Evolutionary conservation across 75 land plant genomes (phyloP), one percentile per base, ranked within the genome.

Genomic region (Sequoiadendron giganteum): DNA sequence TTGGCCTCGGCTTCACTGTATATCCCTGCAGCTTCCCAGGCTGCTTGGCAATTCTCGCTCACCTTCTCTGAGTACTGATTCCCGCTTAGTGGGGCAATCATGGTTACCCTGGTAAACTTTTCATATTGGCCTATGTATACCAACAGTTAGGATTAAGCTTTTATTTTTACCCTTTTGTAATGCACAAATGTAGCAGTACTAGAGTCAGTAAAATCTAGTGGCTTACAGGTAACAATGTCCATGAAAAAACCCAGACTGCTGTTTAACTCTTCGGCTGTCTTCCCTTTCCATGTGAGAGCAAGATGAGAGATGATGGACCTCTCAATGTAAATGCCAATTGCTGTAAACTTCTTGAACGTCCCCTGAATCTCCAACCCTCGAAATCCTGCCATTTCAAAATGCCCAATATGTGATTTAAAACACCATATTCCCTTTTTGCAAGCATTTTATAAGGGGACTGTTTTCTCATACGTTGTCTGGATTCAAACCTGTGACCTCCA

Each of bases 261-360:
- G 38, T 86, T 75, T 39, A 95, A 88, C 87, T 94, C 93, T 49
- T 89, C 90, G 14, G 87, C 84, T 15, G 88, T 87, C 90, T 95
- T 95, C 32, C 95, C 94, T 76, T 65, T 87, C 93, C 95, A 92
- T 77, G 89, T 92, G 36, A 2, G 91, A 56, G 93, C 87, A 61
- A 95, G 95, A 30, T 65, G 68, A 40, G 86, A 32, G n/a, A 93
- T 89, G 68, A 95, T 93, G 14, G 36, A 55, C 43, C 72, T 91
- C 77, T 93, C 95, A 14, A 95, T 42, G 86, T 95, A 95, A n/a
- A 95, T 89, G 0, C 95, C 95, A 85, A 94, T 95, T 36, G 95
- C 90, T 65, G 96, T 95, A 90, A 95, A 92, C 85, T 89, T 91
- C 13, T 91, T 65, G 89, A 93, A 93, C 86, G 90, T 91, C 21